Evolutionary conservation across 73 alveolate genomes (phyloP).

Genomic region (Paramecium primaurelia): DNA sequence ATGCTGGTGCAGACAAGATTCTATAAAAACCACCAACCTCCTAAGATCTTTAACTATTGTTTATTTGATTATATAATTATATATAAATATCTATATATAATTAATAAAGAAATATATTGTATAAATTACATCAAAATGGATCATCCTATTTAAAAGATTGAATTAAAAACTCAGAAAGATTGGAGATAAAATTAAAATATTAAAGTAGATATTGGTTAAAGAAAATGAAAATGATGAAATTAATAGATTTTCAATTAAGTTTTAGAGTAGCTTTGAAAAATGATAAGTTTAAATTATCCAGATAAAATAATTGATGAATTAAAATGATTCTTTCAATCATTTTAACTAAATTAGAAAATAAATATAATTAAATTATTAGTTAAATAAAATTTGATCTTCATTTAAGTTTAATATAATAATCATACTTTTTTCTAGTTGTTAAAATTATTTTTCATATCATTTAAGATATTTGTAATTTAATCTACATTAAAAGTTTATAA

Average conservation of each 20-base stretch:
- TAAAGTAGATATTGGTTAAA: no score
- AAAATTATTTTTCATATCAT: conserved; percentile 11
- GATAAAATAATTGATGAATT: not conserved
- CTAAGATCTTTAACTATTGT: not conserved
- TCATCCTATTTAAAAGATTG: no score
- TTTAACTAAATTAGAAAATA: no score
- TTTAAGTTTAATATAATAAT: not conserved
- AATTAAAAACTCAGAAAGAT: no score
- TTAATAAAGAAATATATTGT: not conserved
- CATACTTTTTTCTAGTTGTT: conserved; percentile 28
- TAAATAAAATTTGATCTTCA: no score
- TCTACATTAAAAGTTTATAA: not conserved
- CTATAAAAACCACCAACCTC: not conserved
- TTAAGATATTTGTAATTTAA: not conserved
- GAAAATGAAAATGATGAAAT: no score
- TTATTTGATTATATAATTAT: not conserved
- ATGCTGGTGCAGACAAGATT: not conserved
- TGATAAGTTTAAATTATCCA: not conserved
- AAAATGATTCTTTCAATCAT: not conserved
- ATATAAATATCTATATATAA: no score
- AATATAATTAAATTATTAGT: no score
- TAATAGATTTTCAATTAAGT: not conserved
- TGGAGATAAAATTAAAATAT: no score
- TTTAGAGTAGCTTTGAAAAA: not conserved
- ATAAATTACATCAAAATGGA: no score